phyloP scores from a whole-genome alignment of 2,329 filamentous ascomycete species.

The Metarhizium sp. region DNA sequence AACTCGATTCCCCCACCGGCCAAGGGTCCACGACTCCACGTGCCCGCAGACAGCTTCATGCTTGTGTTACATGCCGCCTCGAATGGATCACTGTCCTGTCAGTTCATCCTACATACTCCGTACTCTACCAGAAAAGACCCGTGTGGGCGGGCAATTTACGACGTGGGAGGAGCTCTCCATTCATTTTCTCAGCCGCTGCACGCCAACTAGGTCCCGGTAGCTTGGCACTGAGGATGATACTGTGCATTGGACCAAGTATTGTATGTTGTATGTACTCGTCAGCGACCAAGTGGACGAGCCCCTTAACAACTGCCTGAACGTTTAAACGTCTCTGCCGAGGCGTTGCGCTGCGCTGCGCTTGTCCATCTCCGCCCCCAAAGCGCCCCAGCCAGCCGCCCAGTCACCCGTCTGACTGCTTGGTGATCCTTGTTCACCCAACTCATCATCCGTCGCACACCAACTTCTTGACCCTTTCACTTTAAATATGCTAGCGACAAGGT shows the following conservation, averaged over 20 bases:
- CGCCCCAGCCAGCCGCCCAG: neutral
- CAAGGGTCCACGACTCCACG: neutral
- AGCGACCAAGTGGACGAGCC: too few species aligned
- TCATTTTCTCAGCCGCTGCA: neutral
- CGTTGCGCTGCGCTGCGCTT: neutral
- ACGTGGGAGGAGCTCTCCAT: too few species aligned
- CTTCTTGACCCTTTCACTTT: conserved; percentile 2
- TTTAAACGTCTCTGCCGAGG: too few species aligned
- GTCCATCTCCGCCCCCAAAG: neutral
- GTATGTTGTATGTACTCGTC: too few species aligned
- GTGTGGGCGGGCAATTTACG: neutral
- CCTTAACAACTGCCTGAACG: too few species aligned
- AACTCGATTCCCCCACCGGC: neutral
- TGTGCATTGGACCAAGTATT: neutral
- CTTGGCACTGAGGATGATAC: conserved; percentile 2
- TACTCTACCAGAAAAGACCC: neutral
- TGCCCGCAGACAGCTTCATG: neutral
- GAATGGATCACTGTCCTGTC: neutral
- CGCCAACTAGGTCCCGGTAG: neutral
- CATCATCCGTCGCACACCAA: neutral
- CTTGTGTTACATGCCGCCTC: neutral
- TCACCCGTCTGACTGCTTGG: neutral
- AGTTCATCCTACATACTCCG: neutral
- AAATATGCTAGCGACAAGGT: neutral
- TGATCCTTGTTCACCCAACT: neutral